Evolutionary conservation across 768 basidiomycete genomes (phyloP), one percentile per base, ranked within the genome.

Genomic region (Tricholomella constricta): DNA sequence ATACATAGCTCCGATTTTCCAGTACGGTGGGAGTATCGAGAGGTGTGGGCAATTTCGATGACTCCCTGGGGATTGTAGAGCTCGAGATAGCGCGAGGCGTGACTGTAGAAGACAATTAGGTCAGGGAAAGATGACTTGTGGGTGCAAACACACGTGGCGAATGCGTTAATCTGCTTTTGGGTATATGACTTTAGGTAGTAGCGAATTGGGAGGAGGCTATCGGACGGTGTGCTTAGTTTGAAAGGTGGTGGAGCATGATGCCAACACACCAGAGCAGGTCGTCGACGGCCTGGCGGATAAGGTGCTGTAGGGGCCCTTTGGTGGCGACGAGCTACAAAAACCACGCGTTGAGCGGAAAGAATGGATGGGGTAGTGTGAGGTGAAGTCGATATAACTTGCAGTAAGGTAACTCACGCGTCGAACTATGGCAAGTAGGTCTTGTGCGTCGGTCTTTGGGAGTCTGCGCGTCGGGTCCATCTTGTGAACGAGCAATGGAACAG

Each of bases 1-100:
- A 93, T 92, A 62, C 92, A 94, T 12, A 94, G 71, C 65, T 94
- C 91, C 26, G 89, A 89, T 72, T 94, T 94, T 60, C 91, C 92
- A 26, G 91, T 94, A 54, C 81, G 82, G 71, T 91, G 86, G 36
- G 91, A 85, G 68, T 94, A 94, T 23, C 91, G 84, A 25, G 89
- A 91, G 0, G 91, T 94, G 70, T 91, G 90, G 2, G 91, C 85
- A 57, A 94, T 91, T 73, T 94, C 91, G 58, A 94, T 92, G 52
- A 80, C 84, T 45, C 91, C 92, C 10, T 80, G 79, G 27, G 91
- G 89, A 61, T 89, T 78, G 69, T 94, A 94, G 38, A 94, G 80
- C 65, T 93, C 91, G 62, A 93, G 86, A 69, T 94, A 94, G 31
- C 91, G 88, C 38, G 89, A 91, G 36, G 89, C 91, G 66, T 94